Evolutionary conservation across 164 flowering plant species (phyloP).

Genomic region (Taxillus chinensis): DNA sequence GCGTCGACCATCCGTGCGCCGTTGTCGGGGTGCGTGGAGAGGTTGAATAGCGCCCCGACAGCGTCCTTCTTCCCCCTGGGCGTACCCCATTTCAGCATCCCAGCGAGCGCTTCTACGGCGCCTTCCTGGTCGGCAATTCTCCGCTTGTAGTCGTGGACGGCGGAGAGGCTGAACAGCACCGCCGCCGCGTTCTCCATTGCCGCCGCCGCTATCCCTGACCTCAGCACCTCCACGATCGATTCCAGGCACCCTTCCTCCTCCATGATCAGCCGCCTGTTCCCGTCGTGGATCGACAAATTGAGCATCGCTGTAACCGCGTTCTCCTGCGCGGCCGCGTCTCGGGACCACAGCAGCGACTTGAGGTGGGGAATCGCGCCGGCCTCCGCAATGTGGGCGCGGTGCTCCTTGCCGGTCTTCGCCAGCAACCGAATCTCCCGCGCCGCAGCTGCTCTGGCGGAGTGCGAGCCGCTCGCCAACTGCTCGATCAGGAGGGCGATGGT

Average conservation of each 20-base stretch:
- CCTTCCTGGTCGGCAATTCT: conserved; percentile 60
- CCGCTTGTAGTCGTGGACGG: conserved; percentile 80
- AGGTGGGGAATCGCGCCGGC: conserved; percentile 94
- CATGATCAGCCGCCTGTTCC: conserved; percentile 75
- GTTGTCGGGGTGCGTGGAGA: conserved; percentile 70
- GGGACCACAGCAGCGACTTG: conserved; percentile 41
- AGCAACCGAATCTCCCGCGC: conserved; percentile 72
- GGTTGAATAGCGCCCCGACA: conserved; percentile 78
- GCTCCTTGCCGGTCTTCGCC: conserved; percentile 80
- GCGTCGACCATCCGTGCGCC: conserved; percentile 55
- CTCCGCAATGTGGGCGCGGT: conserved; percentile 88
- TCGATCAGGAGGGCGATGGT: conserved; percentile 60
- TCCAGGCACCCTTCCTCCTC: conserved; percentile 67
- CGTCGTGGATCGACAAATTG: conserved; percentile 75
- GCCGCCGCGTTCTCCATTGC: conserved; percentile 98
- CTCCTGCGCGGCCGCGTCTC: conserved; percentile 65
- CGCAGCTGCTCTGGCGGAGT: conserved; percentile 52
- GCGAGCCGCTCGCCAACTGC: conserved; percentile 50
- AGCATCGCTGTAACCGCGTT: conserved; percentile 93
- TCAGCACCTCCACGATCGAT: conserved; percentile 61
- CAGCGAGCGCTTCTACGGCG: conserved; percentile 66
- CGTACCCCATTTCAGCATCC: conserved; percentile 52
- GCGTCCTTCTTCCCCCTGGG: conserved; percentile 82
- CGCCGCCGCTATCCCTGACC: conserved; percentile 59
- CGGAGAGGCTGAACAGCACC: conserved; percentile 86